Evolutionary conservation across 805 yeast genomes (phyloP).

Genomic region (Candida maris): DNA sequence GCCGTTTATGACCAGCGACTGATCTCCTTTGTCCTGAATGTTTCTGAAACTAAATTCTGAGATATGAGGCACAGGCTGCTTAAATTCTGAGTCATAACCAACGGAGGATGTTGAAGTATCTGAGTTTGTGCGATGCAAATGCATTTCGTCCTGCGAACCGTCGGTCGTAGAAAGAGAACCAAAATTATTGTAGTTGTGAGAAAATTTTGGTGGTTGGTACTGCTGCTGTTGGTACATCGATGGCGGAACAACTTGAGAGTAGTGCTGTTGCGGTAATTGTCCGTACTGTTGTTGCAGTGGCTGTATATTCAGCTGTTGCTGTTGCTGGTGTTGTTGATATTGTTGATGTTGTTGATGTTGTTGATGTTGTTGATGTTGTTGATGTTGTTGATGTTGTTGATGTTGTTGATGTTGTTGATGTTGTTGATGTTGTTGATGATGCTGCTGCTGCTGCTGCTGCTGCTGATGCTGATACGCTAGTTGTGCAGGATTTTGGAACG

Average conservation of each 20-base stretch:
- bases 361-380: constrained; percentile 10
- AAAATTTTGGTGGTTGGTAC: constrained; percentile 16
- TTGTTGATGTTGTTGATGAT: constrained; percentile 14
- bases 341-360: constrained; percentile 16
- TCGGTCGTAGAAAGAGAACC: constrained; percentile 26
- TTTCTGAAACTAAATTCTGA: constrained; percentile 12
- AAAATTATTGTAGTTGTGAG: constrained; percentile 21
- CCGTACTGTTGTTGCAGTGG: constrained; percentile 11
- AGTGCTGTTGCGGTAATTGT: constrained; percentile 18
- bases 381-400: constrained; percentile 8
- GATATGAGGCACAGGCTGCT: constrained; percentile 12
- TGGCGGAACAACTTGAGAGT: constrained; percentile 12
- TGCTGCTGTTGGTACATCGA: constrained; percentile 7
- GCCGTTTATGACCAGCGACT: constrained; percentile 8
- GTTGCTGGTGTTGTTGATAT: constrained; percentile 13
- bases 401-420: constrained; percentile 14
- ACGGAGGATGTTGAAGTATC: constrained; percentile 27
- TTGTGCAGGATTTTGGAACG: constrained; percentile 5
- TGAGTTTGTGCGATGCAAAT: constrained; percentile 22
- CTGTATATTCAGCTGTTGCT: constrained; percentile 3
- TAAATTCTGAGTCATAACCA: constrained; percentile 16
- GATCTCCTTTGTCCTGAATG: constrained; percentile 17
- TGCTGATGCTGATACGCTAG: constrained; percentile 7
- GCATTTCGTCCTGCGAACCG: constrained; percentile 29
- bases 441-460: constrained; percentile 10